Conservation (phyloP, 768 basidiomycete genomes). For the Leccinum boreale region DNA sequence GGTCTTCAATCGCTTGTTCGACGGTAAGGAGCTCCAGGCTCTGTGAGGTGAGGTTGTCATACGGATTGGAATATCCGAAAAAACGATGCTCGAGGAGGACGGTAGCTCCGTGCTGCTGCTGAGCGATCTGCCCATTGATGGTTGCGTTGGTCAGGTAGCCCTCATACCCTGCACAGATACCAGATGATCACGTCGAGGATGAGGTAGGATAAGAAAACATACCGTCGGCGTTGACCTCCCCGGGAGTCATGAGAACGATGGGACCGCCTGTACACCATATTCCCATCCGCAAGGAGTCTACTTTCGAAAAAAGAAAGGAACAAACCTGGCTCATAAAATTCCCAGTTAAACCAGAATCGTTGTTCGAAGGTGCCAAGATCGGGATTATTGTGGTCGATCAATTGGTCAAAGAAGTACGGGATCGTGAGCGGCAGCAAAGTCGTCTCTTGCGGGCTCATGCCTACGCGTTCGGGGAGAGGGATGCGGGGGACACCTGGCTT, state of each 20-base stretch:
- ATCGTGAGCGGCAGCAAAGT: conserved; percentile 25
- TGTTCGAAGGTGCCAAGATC: conserved; percentile 72
- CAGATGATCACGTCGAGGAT: not conserved
- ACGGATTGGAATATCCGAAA: conserved; percentile 72
- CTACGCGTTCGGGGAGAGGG: conserved; percentile 3
- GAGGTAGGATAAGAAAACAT: not conserved
- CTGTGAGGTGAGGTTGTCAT: conserved; percentile 53
- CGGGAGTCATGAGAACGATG: conserved; percentile 48
- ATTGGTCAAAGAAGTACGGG: conserved; percentile 30
- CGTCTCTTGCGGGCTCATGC: conserved; percentile 23
- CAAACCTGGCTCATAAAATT: conserved; percentile 56
- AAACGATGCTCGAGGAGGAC: conserved; percentile 72
- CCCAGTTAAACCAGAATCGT: conserved; percentile 67
- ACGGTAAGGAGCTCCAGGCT: conserved; percentile 62
- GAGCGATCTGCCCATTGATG: conserved; percentile 62
- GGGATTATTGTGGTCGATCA: conserved; percentile 49
- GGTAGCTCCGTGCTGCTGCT: conserved; percentile 60
- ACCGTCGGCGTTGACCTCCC: conserved; percentile 57
- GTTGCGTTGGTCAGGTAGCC: conserved; percentile 64
- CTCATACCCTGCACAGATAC: conserved; percentile 23
- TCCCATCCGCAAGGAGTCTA: not conserved
- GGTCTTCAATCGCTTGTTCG: conserved; percentile 71
- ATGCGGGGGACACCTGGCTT: conserved; percentile 15
- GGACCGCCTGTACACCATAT: conserved; percentile 19
- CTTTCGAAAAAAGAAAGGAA: not conserved